A percentile compares a stretch with the other conserved stretches of the same genome.
phyloP scores from a whole-genome alignment of 225 moss, liverwort and hornwort species.

The Neckera pumila region DNA sequence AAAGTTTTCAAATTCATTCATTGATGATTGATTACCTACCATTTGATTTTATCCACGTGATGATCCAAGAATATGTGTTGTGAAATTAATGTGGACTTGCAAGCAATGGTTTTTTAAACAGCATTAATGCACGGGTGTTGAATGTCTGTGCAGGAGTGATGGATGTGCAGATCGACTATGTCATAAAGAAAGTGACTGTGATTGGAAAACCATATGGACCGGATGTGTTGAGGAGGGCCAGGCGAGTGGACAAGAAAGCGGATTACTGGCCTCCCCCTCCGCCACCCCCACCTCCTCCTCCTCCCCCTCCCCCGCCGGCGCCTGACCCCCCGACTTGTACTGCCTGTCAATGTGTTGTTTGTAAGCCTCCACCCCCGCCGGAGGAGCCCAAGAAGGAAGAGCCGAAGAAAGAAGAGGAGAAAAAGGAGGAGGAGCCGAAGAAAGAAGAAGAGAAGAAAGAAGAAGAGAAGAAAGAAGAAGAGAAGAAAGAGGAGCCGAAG shows the following conservation, averaged over 20 bases:
- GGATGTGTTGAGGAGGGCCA: constrained; percentile 24
- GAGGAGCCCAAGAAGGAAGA: not conserved
- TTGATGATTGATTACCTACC: not conserved
- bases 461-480: not conserved
- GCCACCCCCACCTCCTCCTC: not conserved
- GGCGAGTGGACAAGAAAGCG: constrained; percentile 30
- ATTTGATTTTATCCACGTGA: not conserved
- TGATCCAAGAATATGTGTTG: not conserved
- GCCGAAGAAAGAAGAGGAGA: not conserved
- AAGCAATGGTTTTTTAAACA: not conserved
- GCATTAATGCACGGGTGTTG: not conserved
- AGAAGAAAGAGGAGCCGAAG: not conserved
- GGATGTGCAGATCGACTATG: constrained; percentile 20
- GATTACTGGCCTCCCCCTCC: constrained; percentile 22
- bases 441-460: not conserved
- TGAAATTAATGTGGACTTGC: not conserved
- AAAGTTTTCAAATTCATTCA: not conserved
- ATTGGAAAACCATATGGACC: constrained; percentile 29
- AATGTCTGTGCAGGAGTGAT: constrained; percentile 23
- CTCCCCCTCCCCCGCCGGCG: not conserved
- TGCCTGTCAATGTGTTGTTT: not conserved
- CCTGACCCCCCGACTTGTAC: constrained; percentile 3
- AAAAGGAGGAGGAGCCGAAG: not conserved
- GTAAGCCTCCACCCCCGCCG: constrained; percentile 4
- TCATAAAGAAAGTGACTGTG: constrained; percentile 28